A percentile compares a stretch with the other conserved stretches of the same genome.
Conservation (phyloP, 768 basidiomycete genomes). For the Saitozyma sp. region DNA sequence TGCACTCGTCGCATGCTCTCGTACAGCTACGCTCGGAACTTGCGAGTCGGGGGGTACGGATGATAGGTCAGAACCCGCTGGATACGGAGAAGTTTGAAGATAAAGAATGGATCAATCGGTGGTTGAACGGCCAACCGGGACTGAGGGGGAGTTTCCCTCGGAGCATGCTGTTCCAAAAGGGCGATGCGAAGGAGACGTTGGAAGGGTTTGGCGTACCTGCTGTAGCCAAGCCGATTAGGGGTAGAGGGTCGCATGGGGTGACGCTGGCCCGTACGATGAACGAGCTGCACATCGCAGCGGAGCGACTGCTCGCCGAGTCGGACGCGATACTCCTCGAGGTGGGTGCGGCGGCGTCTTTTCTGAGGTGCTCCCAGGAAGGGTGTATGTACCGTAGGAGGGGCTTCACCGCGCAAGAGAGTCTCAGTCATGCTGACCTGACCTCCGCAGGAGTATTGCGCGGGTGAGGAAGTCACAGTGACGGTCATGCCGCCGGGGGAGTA, state of each 20-base stretch:
- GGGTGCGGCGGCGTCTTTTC: conserved; percentile 1
- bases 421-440: neutral
- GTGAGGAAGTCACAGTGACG: conserved; percentile 46
- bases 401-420: too few relatives aligned
- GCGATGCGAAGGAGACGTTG: conserved; percentile 1
- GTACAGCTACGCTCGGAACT: conserved; percentile 22
- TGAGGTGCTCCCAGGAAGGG: neutral
- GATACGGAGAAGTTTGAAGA: conserved; percentile 41
- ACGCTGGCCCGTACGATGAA: conserved; percentile 17
- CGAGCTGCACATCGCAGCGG: conserved; percentile 17
- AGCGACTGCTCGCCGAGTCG: conserved; percentile 25
- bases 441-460: conserved; percentile 33
- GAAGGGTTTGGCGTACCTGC: conserved; percentile 24
- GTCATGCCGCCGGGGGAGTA: conserved; percentile 48
- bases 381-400: too few relatives aligned
- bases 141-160: conserved; percentile 9
- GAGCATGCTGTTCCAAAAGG: conserved; percentile 8
- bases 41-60: conserved; percentile 12
- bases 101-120: conserved; percentile 42
- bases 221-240: conserved; percentile 44
- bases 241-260: conserved; percentile 48
- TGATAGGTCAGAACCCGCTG: conserved; percentile 34
- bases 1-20: conserved; percentile 39
- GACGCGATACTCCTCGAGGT: conserved; percentile 35
- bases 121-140: conserved; percentile 26